These are phyloP conservation scores for Chenopodium formosanum DNA, from an alignment of 148 eudicot species.

Conservation along the genomic window DNA sequence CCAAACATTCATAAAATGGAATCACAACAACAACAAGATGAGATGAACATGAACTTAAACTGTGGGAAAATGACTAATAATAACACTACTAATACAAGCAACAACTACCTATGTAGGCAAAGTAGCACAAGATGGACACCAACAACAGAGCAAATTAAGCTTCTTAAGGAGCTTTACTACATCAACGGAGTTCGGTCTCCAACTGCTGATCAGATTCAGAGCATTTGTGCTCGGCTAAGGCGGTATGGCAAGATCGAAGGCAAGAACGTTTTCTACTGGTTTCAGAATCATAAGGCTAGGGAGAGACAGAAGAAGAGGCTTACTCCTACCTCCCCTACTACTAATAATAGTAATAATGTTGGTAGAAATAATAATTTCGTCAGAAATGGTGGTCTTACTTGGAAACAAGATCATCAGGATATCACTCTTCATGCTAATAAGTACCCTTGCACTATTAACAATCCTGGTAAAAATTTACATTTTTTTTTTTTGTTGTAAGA, in stretches of 20 bases:
- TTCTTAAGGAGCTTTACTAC: conserved; percentile 93
- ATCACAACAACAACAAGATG: conserved; percentile 35
- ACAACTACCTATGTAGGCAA: conserved; percentile 60
- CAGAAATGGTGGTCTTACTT: conserved; percentile 18
- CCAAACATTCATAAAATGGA: conserved; percentile 35
- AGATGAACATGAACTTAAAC: conserved; percentile 10
- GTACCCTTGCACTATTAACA: conserved; percentile 30
- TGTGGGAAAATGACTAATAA: conserved; percentile 25
- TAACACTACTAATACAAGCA: background rate
- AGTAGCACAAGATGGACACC: conserved; percentile 90
- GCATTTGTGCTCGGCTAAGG: conserved; percentile 75
- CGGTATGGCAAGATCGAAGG: conserved; percentile 98
- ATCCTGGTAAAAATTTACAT: conserved; percentile 19
- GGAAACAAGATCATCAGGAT: conserved; percentile 35
- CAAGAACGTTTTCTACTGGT: conserved; percentile 97
- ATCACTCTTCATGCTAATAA: conserved; percentile 36
- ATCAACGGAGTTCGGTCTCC: conserved; percentile 89
- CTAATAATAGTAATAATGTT: conserved; percentile 1
- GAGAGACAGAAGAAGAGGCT: conserved; percentile 95
- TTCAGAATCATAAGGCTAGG: conserved; percentile 95
- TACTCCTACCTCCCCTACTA: conserved; percentile 26
- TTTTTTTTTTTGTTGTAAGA: background rate
- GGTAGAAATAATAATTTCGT: conserved; percentile 11
- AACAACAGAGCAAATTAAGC: conserved; percentile 88
- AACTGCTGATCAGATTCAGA: conserved; percentile 82